Percentiles rank a stretch among this genome's conserved stretches.
These are phyloP conservation scores for Gossypium australe DNA, from an alignment of 345 rosid genomes.

Conservation along the genomic window DNA sequence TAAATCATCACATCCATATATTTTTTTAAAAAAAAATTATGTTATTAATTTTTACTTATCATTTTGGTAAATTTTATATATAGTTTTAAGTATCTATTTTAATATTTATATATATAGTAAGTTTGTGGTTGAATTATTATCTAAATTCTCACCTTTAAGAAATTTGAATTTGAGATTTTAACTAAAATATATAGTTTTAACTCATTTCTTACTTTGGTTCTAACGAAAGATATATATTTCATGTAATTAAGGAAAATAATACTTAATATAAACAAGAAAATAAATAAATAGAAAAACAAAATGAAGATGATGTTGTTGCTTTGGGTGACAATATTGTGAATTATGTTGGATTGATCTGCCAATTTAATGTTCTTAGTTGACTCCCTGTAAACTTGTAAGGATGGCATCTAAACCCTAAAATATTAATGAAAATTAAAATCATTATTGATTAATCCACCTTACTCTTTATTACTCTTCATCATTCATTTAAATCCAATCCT, in stretches of 20 bases:
- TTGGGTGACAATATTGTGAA: no score
- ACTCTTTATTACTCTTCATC: neutral
- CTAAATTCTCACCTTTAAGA: neutral
- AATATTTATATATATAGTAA: no score
- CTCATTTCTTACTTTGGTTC: neutral
- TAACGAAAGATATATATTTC: no score
- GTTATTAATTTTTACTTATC: no score
- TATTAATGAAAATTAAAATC: neutral
- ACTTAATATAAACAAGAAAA: no score
- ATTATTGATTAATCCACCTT: neutral
- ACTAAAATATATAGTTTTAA: neutral
- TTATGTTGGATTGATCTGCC: neutral
- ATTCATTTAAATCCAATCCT: neutral
- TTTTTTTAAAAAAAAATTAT: fast-evolving
- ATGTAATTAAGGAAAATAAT: no score
- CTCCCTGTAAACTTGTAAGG: neutral
- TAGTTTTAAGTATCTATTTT: no score
- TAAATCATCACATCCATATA: neutral
- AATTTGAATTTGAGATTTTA: no score
- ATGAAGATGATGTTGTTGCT: no score
- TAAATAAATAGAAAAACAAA: no score
- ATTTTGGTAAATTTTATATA: no score
- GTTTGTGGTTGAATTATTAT: neutral
- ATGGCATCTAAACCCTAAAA: neutral
- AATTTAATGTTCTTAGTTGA: neutral